Base-by-base conservation (phyloP, 1,284 basidiomycete species). In the Papiliotrema flavescens region DNA sequence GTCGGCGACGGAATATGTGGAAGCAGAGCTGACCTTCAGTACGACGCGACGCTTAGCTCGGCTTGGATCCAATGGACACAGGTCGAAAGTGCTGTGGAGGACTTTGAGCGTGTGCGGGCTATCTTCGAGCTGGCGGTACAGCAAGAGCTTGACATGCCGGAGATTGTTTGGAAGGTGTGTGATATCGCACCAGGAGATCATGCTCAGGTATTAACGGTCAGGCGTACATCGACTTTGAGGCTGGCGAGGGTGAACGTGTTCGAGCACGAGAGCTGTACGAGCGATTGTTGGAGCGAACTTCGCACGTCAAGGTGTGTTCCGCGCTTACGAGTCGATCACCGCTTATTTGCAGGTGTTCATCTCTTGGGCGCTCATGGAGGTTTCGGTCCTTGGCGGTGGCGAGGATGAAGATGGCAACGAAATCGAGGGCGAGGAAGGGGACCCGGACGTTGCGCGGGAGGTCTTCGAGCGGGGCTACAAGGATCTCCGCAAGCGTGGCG, bases 31-130 rank as follows among this genome's bases (percentile, higher is more conserved):
- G 51, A 64, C 47, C 11, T 4, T 26, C 60, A 92, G 87, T 91
- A 84, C 70, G 93, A 97, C 73, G 83, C 92, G 0, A 85, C 89
- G 20, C 90, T 95, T 73, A 89, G 90, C 11, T 82, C 87, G 1
- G 90, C 91, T 0, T 99, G 96, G 96, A 96, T 99, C 75, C 89
- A 90, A 73, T 99, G 89, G 75, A 92, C 95, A 13, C 93, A 97
- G 71, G 84, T 98, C 39, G 96, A 98, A 78, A 84, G 86, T 0
- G 89, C 90, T 51, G 82, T 98, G 1, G 90, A 91, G 74, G 96
- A 98, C 75, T 87, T 89, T 71, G 80, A 86, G 24, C 91, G 96
- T 45, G 90, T 93, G 2, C 87, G 97, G 15, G 94, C 86, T 2
- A 93, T 99, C 69, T 98, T 92, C 75, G 94, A 98, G 75, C 85